These are phyloP conservation scores for Metarhizium guizhouense DNA, from an alignment of 2,329 filamentous ascomycete genomes.

Conservation along the genomic window DNA sequence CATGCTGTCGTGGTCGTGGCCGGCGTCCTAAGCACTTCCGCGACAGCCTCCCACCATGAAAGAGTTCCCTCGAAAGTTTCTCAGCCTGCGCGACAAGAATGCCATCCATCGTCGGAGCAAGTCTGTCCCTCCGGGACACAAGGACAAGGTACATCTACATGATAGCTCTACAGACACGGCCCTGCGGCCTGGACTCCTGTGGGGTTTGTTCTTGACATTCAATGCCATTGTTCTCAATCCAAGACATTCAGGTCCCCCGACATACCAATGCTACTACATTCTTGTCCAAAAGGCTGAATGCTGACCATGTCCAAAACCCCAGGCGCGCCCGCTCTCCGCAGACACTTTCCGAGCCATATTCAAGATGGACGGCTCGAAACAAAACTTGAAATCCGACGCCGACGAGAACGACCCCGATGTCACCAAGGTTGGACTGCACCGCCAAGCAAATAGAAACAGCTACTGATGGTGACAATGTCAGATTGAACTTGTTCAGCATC, in stretches of 20 bases:
- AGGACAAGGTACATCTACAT: slow-evolving; percentile 35
- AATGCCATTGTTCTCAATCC: neutral
- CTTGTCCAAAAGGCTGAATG: neutral
- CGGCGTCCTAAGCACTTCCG: neutral
- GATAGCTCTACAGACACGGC: slow-evolving; percentile 5
- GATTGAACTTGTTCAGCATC: slow-evolving; percentile 32
- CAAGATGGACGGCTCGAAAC: slow-evolving; percentile 49
- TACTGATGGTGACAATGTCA: slow-evolving; percentile 13
- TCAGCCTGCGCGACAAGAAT: slow-evolving; percentile 61
- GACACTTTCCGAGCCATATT: slow-evolving; percentile 57
- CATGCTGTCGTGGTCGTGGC: neutral
- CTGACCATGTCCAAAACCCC: neutral
- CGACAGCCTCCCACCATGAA: slow-evolving; percentile 34
- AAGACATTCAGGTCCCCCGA: neutral
- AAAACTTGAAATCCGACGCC: slow-evolving; percentile 30
- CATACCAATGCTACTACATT: neutral
- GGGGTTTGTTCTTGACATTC: neutral
- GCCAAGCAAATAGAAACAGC: neutral
- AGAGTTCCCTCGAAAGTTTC: slow-evolving; percentile 53
- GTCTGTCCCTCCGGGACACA: slow-evolving; percentile 40
- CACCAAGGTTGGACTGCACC: slow-evolving; percentile 17
- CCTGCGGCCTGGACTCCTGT: neutral
- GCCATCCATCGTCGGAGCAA: slow-evolving; percentile 43
- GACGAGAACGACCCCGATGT: slow-evolving; percentile 19
- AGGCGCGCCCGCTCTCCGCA: slow-evolving; percentile 44